Evolutionary conservation across 352 stramenopile genomes (phyloP), one percentile per base, ranked within the genome.

Genomic region (Pythium brachiatum): DNA sequence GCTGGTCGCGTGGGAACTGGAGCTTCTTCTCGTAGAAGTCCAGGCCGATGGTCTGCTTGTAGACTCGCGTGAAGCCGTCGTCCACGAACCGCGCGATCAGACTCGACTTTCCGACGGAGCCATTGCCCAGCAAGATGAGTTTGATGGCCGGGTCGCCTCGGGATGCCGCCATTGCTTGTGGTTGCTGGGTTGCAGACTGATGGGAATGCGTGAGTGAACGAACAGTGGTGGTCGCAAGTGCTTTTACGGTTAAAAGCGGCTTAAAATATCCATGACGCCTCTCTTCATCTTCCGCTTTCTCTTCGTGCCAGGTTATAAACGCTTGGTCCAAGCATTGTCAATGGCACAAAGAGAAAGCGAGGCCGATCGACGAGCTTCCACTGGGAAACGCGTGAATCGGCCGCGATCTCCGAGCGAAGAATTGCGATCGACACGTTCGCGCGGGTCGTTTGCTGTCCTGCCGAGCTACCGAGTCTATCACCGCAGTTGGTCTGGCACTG

Each of bases 21-120:
- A 95, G 74, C 60, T 85, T 89, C 66, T 95, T 95, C 72, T 95
- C 84, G 61, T 84, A 97, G 57, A 95, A 95, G 69, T 95, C 88
- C 18, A 94, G 68, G 8, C 86, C 83, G 52, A 96, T 81, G 0
- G 86, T 96, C 62, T 96, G 86, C 59, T 91, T 92, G 77, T 97
- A 96, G 62, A 89, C 73, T 39, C 72, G 79, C 51, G 73, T 75
- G 65, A 95, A 96, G 47, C 85, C 86, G 59, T 92, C 80, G 44
- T 86, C 78, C 5, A 92, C 75, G 48, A 96, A 97, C 18, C 85
- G 81, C 38, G 79, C 76, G 55, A 94, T 92, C 54, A 97, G 76
- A 56, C 78, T 94, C 7, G 79, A 89, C 64, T 96, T 96, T 29
- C 86, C 83, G n/a, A 96, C 86, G 11, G 77, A 94, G 12, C 83